Evolutionary conservation across 495 filamentous ascomycete genomes (phyloP).

Genomic region (Penicillium fimorum): DNA sequence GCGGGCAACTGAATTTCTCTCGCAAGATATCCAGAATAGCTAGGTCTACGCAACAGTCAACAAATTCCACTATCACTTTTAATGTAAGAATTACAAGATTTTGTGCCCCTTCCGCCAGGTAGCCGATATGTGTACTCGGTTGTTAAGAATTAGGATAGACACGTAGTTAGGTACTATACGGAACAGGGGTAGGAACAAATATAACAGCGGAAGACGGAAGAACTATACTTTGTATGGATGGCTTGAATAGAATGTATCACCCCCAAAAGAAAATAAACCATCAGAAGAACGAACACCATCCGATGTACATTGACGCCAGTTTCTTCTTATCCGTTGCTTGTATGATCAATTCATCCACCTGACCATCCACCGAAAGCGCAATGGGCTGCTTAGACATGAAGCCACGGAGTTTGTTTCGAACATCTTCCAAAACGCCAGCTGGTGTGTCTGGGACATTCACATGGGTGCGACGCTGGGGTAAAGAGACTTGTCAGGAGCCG

Average conservation of each 20-base stretch:
- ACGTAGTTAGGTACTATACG: background rate
- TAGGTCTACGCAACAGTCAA: background rate
- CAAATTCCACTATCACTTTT: background rate
- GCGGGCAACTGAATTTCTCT: background rate
- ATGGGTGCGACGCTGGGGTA: conserved; percentile 53
- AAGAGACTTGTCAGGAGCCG: conserved; percentile 9
- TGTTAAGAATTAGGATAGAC: background rate
- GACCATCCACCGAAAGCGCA: conserved; percentile 89
- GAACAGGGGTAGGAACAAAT: background rate
- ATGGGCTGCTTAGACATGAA: conserved; percentile 82
- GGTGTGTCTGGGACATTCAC: conserved; percentile 77
- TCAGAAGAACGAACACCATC: conserved; percentile 93
- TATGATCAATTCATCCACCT: conserved; percentile 88
- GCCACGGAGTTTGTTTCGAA: conserved; percentile 81
- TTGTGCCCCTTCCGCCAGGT: background rate
- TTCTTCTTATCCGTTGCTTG: conserved; percentile 75
- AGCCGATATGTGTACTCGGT: background rate
- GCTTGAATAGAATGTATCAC: background rate
- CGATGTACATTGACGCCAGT: conserved; percentile 92
- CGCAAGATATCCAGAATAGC: conserved; percentile 1
- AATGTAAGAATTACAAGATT: background rate
- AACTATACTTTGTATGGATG: background rate
- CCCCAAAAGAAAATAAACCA: background rate
- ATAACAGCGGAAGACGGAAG: background rate
- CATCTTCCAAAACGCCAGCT: conserved; percentile 84